Percentiles rank a stretch among this genome's conserved stretches.
Evolutionary conservation across 768 basidiomycete species (phyloP).

Genomic region (Piloderma croceum): DNA sequence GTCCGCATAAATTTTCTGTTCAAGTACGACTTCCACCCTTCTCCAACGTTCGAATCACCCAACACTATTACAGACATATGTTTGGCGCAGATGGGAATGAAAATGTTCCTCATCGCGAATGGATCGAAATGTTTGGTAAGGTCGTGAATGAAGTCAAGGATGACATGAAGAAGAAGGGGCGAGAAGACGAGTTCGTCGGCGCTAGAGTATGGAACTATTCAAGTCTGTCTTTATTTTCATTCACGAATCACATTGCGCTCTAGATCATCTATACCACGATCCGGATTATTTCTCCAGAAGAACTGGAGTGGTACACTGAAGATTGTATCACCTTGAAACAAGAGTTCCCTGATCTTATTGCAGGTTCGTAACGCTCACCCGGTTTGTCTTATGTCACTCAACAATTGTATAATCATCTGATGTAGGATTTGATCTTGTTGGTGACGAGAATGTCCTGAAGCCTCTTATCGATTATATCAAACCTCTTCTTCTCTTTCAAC

Average conservation of each 20-base stretch:
- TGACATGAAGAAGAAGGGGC: constrained; percentile 45
- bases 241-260: background rate
- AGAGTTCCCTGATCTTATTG: constrained; percentile 67
- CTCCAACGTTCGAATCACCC: background rate
- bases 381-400: background rate
- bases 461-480: constrained; percentile 62
- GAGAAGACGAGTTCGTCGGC: constrained; percentile 59
- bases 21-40: constrained; percentile 39
- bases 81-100: constrained; percentile 49
- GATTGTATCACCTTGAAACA: constrained; percentile 72
- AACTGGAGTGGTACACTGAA: constrained; percentile 61
- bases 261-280: constrained; percentile 72
- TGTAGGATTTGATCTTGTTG: constrained; percentile 77
- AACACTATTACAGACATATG: constrained; percentile 41
- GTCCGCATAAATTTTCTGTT: constrained; percentile 57
- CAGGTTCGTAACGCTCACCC: constrained; percentile 34
- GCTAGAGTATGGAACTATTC: constrained; percentile 42
- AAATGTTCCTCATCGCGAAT: constrained; percentile 54
- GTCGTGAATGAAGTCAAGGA: constrained; percentile 49
- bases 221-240: background rate
- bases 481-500: constrained; percentile 53
- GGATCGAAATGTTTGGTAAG: constrained; percentile 48
- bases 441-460: constrained; percentile 55
- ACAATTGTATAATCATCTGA: constrained; percentile 2
- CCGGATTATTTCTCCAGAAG: constrained; percentile 47